phyloP scores from a whole-genome alignment of 164 flowering plant genomes.

The Cinnamomum chago region DNA sequence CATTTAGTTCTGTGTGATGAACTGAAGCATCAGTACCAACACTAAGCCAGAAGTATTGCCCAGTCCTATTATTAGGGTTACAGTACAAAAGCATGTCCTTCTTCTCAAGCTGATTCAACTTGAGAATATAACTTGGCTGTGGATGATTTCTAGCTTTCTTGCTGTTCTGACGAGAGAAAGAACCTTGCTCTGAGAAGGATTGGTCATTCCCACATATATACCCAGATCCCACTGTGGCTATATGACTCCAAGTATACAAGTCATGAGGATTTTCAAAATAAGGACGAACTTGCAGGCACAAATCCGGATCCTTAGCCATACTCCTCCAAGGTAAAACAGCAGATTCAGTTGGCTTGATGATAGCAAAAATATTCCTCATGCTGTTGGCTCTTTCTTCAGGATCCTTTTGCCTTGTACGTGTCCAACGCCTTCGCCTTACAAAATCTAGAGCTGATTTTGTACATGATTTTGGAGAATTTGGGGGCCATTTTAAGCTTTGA shows the following conservation, averaged over 20 bases:
- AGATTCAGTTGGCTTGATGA: conserved; percentile 63
- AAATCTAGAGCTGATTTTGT: conserved; percentile 44
- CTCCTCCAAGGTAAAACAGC: conserved; percentile 82
- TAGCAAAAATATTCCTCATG: conserved; percentile 21
- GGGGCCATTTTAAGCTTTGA: conserved; percentile 65
- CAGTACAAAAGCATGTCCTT: conserved; percentile 72
- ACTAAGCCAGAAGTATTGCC: conserved; percentile 68
- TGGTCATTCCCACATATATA: conserved; percentile 46
- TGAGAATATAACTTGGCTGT: conserved; percentile 34
- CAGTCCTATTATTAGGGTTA: conserved; percentile 34
- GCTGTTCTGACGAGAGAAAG: conserved; percentile 44
- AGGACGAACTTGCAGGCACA: conserved; percentile 81
- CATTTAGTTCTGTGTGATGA: conserved; percentile 82
- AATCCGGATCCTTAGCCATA: conserved; percentile 46
- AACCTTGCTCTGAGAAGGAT: conserved; percentile 38
- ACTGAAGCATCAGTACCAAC: conserved; percentile 86
- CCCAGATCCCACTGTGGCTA: conserved; percentile 44
- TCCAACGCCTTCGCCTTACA: conserved; percentile 74
- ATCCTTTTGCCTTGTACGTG: conserved; percentile 48
- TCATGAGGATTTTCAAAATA: conserved; percentile 35
- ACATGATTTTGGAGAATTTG: conserved; percentile 39
- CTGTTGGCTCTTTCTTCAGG: conserved; percentile 14
- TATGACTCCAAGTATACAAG: conserved; percentile 65
- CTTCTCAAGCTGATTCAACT: conserved; percentile 81
- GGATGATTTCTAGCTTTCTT: conserved; percentile 35